Evolutionary conservation across 2,329 filamentous ascomycete species (phyloP).

Genomic region (Fusarium gaditjirri): DNA sequence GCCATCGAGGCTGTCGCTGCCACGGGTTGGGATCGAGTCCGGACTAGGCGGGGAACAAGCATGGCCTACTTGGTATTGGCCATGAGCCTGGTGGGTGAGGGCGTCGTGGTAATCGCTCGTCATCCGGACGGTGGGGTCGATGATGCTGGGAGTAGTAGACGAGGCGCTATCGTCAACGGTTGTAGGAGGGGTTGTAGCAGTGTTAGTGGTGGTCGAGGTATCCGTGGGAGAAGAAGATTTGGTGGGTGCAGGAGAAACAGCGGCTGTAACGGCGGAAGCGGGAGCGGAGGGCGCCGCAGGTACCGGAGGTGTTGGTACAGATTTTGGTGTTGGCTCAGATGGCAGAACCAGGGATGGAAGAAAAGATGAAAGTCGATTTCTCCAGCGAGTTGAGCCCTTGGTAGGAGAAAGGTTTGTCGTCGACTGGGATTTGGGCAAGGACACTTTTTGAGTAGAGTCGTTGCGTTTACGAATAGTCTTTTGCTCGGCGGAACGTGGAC

Average conservation of each 20-base stretch:
- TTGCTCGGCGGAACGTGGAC: constrained; percentile 33
- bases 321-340: constrained; percentile 45
- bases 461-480: constrained; percentile 34
- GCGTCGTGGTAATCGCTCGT: constrained; percentile 31
- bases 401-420: constrained; percentile 26
- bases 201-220: constrained; percentile 39
- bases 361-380: constrained; percentile 50
- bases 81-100: constrained; percentile 25
- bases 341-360: constrained; percentile 53
- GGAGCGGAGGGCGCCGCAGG: constrained; percentile 33
- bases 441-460: constrained; percentile 16
- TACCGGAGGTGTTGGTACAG: constrained; percentile 30
- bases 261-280: constrained; percentile 29
- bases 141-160: constrained; percentile 39
- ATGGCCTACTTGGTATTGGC: constrained; percentile 4
- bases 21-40: constrained; percentile 13
- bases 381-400: constrained; percentile 46
- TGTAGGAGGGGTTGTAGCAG: constrained; percentile 31
- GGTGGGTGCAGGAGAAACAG: constrained; percentile 32
- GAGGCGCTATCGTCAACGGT: constrained; percentile 41
- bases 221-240: constrained; percentile 43
- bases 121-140: constrained; percentile 39
- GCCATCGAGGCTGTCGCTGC: constrained; percentile 34
- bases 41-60: constrained; percentile 30
- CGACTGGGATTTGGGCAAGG: constrained; percentile 35